phyloP scores from a whole-genome alignment of 768 basidiomycete species.

The Mycena rebaudengoi region DNA sequence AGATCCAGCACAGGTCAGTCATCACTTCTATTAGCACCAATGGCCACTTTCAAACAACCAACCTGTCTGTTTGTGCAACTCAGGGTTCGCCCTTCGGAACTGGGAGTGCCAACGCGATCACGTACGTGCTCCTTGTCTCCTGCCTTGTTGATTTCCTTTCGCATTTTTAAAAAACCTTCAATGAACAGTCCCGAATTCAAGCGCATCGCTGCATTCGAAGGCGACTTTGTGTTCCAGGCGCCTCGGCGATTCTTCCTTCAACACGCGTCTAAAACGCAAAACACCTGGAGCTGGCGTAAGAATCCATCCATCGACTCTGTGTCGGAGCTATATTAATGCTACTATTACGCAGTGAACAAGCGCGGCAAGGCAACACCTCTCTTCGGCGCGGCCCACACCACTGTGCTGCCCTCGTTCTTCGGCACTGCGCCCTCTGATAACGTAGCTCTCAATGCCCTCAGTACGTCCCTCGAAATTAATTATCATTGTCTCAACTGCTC shows the following conservation, averaged over 20 bases:
- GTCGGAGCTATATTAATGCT: not conserved
- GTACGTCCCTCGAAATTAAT: not conserved
- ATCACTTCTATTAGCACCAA: not conserved
- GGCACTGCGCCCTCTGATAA: not conserved
- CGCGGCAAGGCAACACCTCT: conserved; percentile 35
- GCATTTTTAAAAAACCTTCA: not conserved
- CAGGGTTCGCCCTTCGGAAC: conserved; percentile 17
- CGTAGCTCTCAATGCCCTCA: not conserved
- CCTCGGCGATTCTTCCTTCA: conserved; percentile 44
- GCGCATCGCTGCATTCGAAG: conserved; percentile 46
- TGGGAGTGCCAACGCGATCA: not conserved
- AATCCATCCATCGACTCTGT: not conserved
- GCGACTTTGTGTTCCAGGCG: conserved; percentile 45
- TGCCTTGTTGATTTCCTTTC: not conserved
- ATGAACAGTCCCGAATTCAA: conserved; percentile 47
- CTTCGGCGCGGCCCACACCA: conserved; percentile 36
- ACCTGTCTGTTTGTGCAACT: too few relatives aligned
- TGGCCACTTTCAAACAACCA: not conserved
- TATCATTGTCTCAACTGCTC: too few relatives aligned
- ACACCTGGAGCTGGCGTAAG: conserved; percentile 37
- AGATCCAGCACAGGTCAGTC: not conserved
- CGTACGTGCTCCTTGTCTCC: not conserved
- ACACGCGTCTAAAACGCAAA: conserved; percentile 38
- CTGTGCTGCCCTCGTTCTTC: conserved; percentile 25
- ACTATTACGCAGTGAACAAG: conserved; percentile 42